Percentiles rank a stretch among this genome's conserved stretches.
Conservation (phyloP, 768 basidiomycete genomes). For the Auriscalpium microsporum region DNA sequence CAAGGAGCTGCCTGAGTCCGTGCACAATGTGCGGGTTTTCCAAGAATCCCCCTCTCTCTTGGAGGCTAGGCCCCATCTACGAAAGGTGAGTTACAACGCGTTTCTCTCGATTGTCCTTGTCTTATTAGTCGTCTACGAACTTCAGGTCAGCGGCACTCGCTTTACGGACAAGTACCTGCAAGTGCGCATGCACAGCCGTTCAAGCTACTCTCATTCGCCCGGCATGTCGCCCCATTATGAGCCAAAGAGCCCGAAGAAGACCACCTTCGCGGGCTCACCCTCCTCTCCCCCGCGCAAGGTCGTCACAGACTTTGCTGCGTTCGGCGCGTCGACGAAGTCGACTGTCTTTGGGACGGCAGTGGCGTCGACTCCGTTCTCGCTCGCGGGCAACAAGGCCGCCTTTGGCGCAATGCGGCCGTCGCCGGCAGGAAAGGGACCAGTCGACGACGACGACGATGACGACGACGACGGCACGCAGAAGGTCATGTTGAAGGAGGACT, state of each 20-base stretch:
- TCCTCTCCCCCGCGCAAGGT: slow-evolving; percentile 81
- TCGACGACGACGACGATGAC: slow-evolving; percentile 69
- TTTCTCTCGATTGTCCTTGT: not conserved
- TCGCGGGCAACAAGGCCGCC: slow-evolving; percentile 74
- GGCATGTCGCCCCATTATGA: slow-evolving; percentile 31
- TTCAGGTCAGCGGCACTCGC: slow-evolving; percentile 84
- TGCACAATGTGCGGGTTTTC: slow-evolving; percentile 86
- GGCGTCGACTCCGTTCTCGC: slow-evolving; percentile 67
- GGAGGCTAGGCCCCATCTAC: slow-evolving; percentile 69
- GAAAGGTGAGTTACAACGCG: slow-evolving; percentile 47
- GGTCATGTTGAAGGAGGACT: slow-evolving; percentile 72
- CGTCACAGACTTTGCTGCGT: slow-evolving; percentile 81
- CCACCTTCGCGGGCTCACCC: slow-evolving; percentile 24
- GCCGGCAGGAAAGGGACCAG: slow-evolving; percentile 34
- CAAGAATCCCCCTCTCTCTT: slow-evolving; percentile 58
- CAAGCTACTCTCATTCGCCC: slow-evolving; percentile 42
- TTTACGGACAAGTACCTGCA: slow-evolving; percentile 95
- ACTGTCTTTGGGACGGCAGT: slow-evolving; percentile 85
- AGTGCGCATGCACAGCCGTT: slow-evolving; percentile 53
- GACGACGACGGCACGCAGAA: slow-evolving; percentile 51
- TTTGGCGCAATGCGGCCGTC: slow-evolving; percentile 66
- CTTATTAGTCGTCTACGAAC: too few relatives aligned
- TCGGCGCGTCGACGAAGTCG: slow-evolving; percentile 63
- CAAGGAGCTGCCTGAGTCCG: slow-evolving; percentile 79
- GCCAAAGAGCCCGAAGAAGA: slow-evolving; percentile 32